Base-by-base conservation (phyloP, 2,329 filamentous ascomycete species). In the Fusarium hainanense region DNA sequence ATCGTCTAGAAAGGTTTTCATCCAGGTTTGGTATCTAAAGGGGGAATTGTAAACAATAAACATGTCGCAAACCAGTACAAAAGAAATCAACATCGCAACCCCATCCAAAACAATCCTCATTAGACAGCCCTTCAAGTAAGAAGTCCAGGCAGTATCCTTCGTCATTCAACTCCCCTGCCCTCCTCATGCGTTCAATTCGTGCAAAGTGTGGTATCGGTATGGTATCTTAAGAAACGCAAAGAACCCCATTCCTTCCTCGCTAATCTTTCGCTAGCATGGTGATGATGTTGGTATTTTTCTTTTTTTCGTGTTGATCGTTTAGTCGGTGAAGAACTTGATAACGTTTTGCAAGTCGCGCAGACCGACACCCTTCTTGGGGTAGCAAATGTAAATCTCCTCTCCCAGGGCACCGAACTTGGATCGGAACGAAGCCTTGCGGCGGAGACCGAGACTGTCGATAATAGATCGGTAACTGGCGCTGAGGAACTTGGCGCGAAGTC, bases 311-410 rank as follows among this genome's bases (percentile, higher is more conserved):
- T 20, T 32, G 7, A 18, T 49, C 16, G 13, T 71, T 68, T 89
- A 88, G 70, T 93, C 93, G 80, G 95, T 92, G 79, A 97, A 96
- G 83, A 97, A 97, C 77, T 91, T 92, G 82, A 97, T 85, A 72
- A 98, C 89, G n/a, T 94, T 93, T 78, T 92, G 89, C 67, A 94
- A 89, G 44, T 94, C 94, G 67, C 90, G 88, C 47, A 94, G 89
- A 3, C 93, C 93, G 28, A 98, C 85, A 10, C 94, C 94, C 76
- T 94, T 90, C 61, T 92, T 90, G 42, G 94, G 94, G 80, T 97
- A 98, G 77, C 93, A 94, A 71, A 98, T 93, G 80, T 93, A 98
- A 28, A 95, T 89, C 49, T 92, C 89, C 76, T 97, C 94, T 65
- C 94, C 93, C 61, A 89, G 84, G 7, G 92, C 92, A 55, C 94